phyloP scores from a whole-genome alignment of 192 early-diverging fungal genomes.

The Ambispora gerdemannii region DNA sequence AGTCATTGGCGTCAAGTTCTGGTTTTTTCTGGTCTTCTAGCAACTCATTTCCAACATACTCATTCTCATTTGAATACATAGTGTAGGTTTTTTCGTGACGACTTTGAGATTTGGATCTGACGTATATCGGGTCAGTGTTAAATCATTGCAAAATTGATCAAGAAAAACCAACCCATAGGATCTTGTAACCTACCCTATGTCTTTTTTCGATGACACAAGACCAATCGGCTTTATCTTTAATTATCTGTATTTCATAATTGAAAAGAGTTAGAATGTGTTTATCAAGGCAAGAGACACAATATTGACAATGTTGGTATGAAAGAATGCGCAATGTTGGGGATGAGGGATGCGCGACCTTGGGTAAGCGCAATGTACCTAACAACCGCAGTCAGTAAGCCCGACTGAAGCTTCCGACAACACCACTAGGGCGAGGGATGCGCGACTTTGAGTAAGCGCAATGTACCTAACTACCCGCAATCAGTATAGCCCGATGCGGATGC shows the following conservation, averaged over 20 bases:
- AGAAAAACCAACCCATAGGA: no score
- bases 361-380: no score
- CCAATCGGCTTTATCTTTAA: no score
- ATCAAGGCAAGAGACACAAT: slow-evolving; percentile 13
- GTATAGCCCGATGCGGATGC: slow-evolving; percentile 4
- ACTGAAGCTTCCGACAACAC: slow-evolving; percentile 19
- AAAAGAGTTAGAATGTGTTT: no score
- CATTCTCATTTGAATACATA: slow-evolving; percentile 15
- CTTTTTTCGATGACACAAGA: no score
- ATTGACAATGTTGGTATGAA: no score
- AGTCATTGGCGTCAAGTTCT: neutral
- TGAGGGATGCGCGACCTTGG: slow-evolving; percentile 9
- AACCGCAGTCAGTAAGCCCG: slow-evolving; percentile 19
- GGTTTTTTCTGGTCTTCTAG: slow-evolving; percentile 11
- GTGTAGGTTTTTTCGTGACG: slow-evolving; percentile 4
- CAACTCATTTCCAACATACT: neutral
- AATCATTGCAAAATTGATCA: no score
- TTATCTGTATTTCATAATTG: no score
- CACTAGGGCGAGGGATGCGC: slow-evolving; percentile 4
- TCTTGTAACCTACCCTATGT: no score
- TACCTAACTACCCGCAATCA: no score
- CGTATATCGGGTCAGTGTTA: no score
- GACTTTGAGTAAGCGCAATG: neutral
- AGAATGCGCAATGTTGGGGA: slow-evolving; percentile 9
- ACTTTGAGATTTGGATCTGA: neutral